Evolutionary conservation across 495 filamentous ascomycete species (phyloP).

Genomic region (Alectoria sarmentosa): DNA sequence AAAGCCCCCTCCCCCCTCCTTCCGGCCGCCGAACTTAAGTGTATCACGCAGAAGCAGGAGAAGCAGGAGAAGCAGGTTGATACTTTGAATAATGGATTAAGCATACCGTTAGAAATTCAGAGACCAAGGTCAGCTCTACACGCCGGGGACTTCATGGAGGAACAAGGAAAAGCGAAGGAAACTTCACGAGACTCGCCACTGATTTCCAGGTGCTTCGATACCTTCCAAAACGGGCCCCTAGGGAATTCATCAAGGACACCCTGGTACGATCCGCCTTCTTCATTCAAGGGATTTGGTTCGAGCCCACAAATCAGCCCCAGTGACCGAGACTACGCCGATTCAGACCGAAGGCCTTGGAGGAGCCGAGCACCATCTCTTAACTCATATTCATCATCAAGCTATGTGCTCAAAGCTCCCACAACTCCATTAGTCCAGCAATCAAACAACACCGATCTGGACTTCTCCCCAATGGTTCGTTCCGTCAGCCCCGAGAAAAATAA

Average conservation of each 20-base stretch:
- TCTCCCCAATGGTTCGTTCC: slow-evolving; percentile 40
- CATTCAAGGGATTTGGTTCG: slow-evolving; percentile 3
- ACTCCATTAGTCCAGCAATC: slow-evolving; percentile 88
- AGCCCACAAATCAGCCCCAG: not conserved
- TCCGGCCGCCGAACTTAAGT: slow-evolving; percentile 26
- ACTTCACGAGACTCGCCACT: not conserved
- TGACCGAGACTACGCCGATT: slow-evolving; percentile 16
- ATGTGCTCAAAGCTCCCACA: slow-evolving; percentile 79
- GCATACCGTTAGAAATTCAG: slow-evolving; percentile 55
- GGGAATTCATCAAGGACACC: slow-evolving; percentile 43
- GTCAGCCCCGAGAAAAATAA: slow-evolving; percentile 41
- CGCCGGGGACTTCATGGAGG: slow-evolving; percentile 76
- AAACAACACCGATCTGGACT: slow-evolving; percentile 76
- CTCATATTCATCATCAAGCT: slow-evolving; percentile 74
- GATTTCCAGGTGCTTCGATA: not conserved
- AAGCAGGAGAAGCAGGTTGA: slow-evolving; percentile 3
- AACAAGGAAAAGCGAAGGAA: slow-evolving; percentile 26
- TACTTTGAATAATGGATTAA: slow-evolving; percentile 28
- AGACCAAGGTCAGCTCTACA: slow-evolving; percentile 83
- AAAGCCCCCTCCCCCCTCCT: slow-evolving; percentile 25
- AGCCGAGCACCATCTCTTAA: slow-evolving; percentile 57
- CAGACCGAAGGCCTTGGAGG: slow-evolving; percentile 18
- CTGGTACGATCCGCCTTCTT: slow-evolving; percentile 37
- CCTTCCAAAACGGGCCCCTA: slow-evolving; percentile 17
- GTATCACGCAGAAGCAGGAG: slow-evolving; percentile 4